Evolutionary conservation across 352 stramenopile species (phyloP).

Genomic region (Halophytophthora polymorphica): DNA sequence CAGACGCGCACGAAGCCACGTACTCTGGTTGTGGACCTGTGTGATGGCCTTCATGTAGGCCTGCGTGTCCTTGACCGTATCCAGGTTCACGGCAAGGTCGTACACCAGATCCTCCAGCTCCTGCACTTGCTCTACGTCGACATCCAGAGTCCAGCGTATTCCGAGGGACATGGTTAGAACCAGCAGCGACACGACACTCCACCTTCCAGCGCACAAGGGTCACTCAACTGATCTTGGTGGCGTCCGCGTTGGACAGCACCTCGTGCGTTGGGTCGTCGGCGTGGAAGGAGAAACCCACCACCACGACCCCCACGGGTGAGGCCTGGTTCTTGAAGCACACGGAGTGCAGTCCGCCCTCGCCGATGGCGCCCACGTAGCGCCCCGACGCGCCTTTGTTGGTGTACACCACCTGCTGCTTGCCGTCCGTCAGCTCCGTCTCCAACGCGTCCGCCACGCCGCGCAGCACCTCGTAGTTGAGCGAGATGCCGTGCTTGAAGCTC

Average conservation of each 20-base stretch:
- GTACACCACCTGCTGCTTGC: conserved; percentile 57
- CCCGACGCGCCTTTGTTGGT: conserved; percentile 47
- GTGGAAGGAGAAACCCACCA: conserved; percentile 86
- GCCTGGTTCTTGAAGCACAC: conserved; percentile 77
- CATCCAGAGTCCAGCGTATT: background rate
- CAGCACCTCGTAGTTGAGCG: conserved; percentile 84
- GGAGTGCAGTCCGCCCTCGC: conserved; percentile 51
- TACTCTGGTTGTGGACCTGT: conserved; percentile 73
- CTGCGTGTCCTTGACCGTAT: conserved; percentile 87
- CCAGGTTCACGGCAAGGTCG: conserved; percentile 79
- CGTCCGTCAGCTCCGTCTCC: conserved; percentile 61
- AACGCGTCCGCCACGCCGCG: conserved; percentile 70
- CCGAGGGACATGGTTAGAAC: background rate
- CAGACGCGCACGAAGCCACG: conserved; percentile 2
- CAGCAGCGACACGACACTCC: background rate
- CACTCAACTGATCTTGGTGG: conserved; percentile 86
- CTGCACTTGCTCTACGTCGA: conserved; percentile 73
- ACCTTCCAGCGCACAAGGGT: background rate
- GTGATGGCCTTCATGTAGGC: conserved; percentile 86
- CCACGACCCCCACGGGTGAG: conserved; percentile 56
- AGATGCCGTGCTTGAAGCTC: conserved; percentile 79
- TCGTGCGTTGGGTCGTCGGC: conserved; percentile 81
- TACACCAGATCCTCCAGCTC: conserved; percentile 86
- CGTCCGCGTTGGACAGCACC: conserved; percentile 85
- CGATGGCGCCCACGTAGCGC: conserved; percentile 53